A percentile compares a stretch with the other conserved stretches of the same genome.
These are phyloP conservation scores for Cryoendolithus antarcticus DNA, from an alignment of 2,329 filamentous ascomycete genomes.

Conservation along the genomic window DNA sequence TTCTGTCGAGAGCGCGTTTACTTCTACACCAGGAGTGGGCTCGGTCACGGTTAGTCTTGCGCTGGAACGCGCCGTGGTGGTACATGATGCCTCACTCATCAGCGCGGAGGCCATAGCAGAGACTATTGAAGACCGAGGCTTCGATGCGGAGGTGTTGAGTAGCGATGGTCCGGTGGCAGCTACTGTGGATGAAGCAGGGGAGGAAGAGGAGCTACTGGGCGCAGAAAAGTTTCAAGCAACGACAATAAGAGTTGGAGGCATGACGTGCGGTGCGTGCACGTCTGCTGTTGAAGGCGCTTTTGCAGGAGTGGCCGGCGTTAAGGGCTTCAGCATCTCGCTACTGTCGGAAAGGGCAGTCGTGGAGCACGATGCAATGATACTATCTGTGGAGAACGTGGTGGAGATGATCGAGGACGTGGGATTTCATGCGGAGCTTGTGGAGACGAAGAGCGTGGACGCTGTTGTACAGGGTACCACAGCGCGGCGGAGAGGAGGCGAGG, in stretches of 20 bases:
- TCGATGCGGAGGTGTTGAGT: conserved; percentile 56
- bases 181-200: conserved; percentile 11
- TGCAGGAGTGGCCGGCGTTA: conserved; percentile 66
- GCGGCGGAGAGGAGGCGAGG: conserved; percentile 26
- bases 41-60: conserved; percentile 86
- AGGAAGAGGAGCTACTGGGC: conserved; percentile 11
- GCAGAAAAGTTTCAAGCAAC: conserved; percentile 68
- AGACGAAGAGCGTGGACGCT: conserved; percentile 45
- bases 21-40: conserved; percentile 65
- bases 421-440: conserved; percentile 77
- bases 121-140: conserved; percentile 82
- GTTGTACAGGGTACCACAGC: conserved; percentile 17
- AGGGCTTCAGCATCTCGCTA: conserved; percentile 79
- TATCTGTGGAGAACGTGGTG: conserved; percentile 63
- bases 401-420: conserved; percentile 86
- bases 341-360: conserved; percentile 95
- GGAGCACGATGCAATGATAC: conserved; percentile 65
- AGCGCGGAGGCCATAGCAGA: conserved; percentile 65
- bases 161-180: conserved; percentile 18
- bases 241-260: conserved; percentile 80
- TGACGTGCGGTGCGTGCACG: conserved; percentile 81
- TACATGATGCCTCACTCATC: conserved; percentile 69
- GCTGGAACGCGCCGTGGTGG: conserved; percentile 87
- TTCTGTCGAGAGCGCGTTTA: conserved; percentile 79
- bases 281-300: conserved; percentile 91